A percentile compares a stretch with the other conserved stretches of the same genome.
These are phyloP conservation scores for Diaporthe longicolla DNA, from an alignment of 2,329 filamentous ascomycete genomes.

Conservation along the genomic window DNA sequence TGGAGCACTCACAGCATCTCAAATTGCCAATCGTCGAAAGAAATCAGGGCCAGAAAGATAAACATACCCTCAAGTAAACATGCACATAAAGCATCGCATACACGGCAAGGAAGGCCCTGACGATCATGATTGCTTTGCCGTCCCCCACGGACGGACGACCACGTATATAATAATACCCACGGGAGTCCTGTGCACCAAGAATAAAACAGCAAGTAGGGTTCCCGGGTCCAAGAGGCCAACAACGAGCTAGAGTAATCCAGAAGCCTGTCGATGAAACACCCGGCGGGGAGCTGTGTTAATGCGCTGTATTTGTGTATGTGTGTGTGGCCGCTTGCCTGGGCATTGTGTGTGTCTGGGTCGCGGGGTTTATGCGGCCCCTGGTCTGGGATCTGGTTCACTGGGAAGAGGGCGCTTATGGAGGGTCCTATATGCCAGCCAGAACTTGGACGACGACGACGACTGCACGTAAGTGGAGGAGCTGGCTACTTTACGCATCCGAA, in stretches of 20 bases:
- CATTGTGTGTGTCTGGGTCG: too few relatives aligned
- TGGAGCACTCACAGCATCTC: not conserved
- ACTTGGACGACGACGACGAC: too few relatives aligned
- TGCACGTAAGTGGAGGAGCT: too few relatives aligned
- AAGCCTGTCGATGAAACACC: constrained; percentile 23
- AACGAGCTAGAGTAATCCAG: not conserved
- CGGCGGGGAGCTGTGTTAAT: not conserved
- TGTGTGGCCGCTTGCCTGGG: too few relatives aligned
- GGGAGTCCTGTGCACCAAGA: not conserved
- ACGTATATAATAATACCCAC: not conserved
- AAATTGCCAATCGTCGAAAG: not conserved
- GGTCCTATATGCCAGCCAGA: too few relatives aligned
- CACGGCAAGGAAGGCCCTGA: constrained; percentile 37
- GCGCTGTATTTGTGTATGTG: not conserved
- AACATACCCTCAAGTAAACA: constrained; percentile 36
- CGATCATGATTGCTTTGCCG: constrained; percentile 30
- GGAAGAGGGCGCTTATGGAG: too few relatives aligned
- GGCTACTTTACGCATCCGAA: too few relatives aligned
- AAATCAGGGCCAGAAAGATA: not conserved
- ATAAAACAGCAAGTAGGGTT: not conserved
- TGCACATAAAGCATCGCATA: constrained; percentile 39
- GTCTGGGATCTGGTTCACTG: too few relatives aligned
- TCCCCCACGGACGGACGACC: not conserved
- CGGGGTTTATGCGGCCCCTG: constrained; percentile 3
- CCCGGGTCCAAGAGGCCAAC: not conserved